Evolutionary conservation across 2,329 filamentous ascomycete genomes (phyloP), one percentile per base, ranked within the genome.

Genomic region (Sarocladium kiliense): DNA sequence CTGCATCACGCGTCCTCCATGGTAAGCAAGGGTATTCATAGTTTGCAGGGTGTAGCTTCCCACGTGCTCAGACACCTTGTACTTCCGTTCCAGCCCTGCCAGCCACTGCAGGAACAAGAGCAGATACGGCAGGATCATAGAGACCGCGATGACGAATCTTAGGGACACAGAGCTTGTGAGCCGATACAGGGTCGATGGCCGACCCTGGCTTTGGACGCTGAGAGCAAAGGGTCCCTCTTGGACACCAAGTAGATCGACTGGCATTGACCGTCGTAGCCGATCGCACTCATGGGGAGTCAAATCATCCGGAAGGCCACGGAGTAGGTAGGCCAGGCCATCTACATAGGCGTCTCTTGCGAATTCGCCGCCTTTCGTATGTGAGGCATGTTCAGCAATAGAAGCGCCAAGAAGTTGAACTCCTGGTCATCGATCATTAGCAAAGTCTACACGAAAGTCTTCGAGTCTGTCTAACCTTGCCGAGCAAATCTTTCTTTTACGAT

Each of bases 61-160:
- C 85, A 93, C 69, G 70, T 91, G 53, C 72, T 93, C 30, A 84
- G 88, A 84, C 57, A 91, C 74, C 58, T 80, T 81, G 68, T 90
- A 81, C 60, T 83, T 77, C 16, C 84, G 78, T 65, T 91, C 87
- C 59, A 86, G 85, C 50, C 77, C 72, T 58, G 84, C 85, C 16
- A 79, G 74, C 16, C 77, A 68, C 16, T 74, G 73, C 14, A 85
- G 60, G 12, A 87, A 66, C 3, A 78, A 62, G 59, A 81, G 76
- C 30, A 85, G 63, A 62, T 86, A 87, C 1, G 86, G 85, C 11
- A 86, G 66, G 16, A 87, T 58, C 49, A 87, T 75, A 54, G 85
- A 81, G 25, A 83, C 56, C 7, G 86, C 60, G 4, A 89, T 66
- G 60, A 88, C 83, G 1, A 84, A 55, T 32, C 81, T 76, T 47